A percentile compares a stretch with the other conserved stretches of the same genome.
Evolutionary conservation across 768 basidiomycete genomes (phyloP).

Genomic region (Galerina marginata): DNA sequence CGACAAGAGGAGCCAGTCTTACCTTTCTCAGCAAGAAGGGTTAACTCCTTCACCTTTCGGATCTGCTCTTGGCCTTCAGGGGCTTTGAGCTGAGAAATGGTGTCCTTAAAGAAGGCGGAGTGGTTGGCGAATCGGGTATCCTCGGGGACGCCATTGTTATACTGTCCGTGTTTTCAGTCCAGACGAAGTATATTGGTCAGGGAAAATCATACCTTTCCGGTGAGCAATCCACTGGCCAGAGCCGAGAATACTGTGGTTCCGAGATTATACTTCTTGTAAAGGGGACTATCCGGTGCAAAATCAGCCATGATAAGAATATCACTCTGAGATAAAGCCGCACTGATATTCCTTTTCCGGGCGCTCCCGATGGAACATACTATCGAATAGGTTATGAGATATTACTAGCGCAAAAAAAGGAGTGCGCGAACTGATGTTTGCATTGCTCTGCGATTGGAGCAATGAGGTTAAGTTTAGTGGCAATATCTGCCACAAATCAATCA

Average conservation of each 20-base stretch:
- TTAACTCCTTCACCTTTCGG: slow-evolving; percentile 70
- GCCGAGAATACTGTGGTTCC: slow-evolving; percentile 81
- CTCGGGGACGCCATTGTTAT: slow-evolving; percentile 76
- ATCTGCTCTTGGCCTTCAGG: slow-evolving; percentile 71
- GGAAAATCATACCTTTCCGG: slow-evolving; percentile 63
- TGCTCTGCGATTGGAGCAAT: slow-evolving; percentile 78
- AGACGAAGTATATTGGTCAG: not conserved
- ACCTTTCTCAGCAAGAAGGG: slow-evolving; percentile 64
- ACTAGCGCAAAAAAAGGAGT: not conserved
- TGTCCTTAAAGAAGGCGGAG: slow-evolving; percentile 55
- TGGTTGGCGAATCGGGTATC: slow-evolving; percentile 72
- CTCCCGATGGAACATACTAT: slow-evolving; percentile 78
- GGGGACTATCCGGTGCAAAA: slow-evolving; percentile 37
- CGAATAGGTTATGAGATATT: not conserved
- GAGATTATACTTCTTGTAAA: slow-evolving; percentile 69
- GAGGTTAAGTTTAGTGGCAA: slow-evolving; percentile 70
- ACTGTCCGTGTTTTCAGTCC: slow-evolving; percentile 36
- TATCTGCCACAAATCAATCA: slow-evolving; percentile 40
- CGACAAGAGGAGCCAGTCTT: slow-evolving; percentile 8
- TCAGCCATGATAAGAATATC: not conserved
- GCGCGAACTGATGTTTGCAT: slow-evolving; percentile 65
- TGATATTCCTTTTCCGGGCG: slow-evolving; percentile 80
- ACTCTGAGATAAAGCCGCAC: slow-evolving; percentile 33
- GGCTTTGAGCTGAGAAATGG: slow-evolving; percentile 54
- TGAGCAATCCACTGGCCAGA: slow-evolving; percentile 72